Percentiles rank a stretch among this genome's conserved stretches.
Evolutionary conservation across 495 filamentous ascomycete species (phyloP).

Genomic region (Cercophora sp.): DNA sequence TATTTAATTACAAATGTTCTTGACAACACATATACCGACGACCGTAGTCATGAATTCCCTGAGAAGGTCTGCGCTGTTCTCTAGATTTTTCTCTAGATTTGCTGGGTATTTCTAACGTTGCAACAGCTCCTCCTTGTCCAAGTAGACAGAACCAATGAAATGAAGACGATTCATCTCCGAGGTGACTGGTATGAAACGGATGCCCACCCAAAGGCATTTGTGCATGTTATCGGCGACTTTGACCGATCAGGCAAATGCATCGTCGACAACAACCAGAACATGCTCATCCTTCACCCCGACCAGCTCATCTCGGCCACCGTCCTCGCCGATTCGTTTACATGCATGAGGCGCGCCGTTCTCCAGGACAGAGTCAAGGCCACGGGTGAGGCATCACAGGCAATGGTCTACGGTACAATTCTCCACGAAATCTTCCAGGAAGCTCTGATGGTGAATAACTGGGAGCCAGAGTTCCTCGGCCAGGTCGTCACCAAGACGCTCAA

Average conservation of each 20-base stretch:
- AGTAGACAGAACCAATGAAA: conserved; percentile 61
- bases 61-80: no score
- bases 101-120: no score
- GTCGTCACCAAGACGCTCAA: conserved; percentile 61
- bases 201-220: conserved; percentile 65
- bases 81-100: no score
- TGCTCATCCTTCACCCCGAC: conserved; percentile 92
- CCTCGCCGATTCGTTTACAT: conserved; percentile 88
- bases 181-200: conserved; percentile 80
- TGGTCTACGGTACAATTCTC: conserved; percentile 85
- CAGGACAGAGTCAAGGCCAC: conserved; percentile 91
- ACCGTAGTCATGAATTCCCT: conserved; percentile 53
- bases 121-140: conserved; percentile 69
- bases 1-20: conserved; percentile 72
- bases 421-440: conserved; percentile 94
- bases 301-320: conserved; percentile 92
- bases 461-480: conserved; percentile 56
- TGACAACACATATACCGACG: conserved; percentile 59
- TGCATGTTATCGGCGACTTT: conserved; percentile 85
- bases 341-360: conserved; percentile 81
- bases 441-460: conserved; percentile 79
- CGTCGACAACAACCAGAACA: conserved; percentile 70
- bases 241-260: conserved; percentile 62
- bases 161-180: conserved; percentile 70
- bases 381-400: conserved; percentile 66